Evolutionary conservation across 106 monocot genomes (phyloP).

Genomic region (Allium sativum): DNA sequence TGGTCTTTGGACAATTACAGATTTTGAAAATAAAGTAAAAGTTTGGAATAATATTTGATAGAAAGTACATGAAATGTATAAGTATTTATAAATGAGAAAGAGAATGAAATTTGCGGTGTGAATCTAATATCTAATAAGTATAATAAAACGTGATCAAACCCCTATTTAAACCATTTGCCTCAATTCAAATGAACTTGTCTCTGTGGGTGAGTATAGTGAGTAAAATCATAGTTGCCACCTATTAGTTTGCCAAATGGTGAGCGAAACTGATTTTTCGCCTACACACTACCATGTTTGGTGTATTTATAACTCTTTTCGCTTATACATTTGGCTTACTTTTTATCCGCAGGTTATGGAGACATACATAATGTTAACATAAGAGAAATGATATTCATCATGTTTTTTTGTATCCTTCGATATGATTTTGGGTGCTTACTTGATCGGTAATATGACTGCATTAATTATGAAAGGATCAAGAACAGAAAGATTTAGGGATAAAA

Average conservation of each 20-base stretch:
- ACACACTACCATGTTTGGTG: not conserved
- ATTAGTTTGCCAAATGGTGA: too few species aligned
- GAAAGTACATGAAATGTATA: too few species aligned
- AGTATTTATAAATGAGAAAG: too few species aligned
- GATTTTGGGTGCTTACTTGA: conserved; percentile 90
- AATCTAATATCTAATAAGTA: too few species aligned
- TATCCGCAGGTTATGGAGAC: conserved; percentile 79
- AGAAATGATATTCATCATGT: conserved; percentile 93
- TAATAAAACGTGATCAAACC: too few species aligned
- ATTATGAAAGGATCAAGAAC: conserved; percentile 97
- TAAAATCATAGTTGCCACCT: not conserved
- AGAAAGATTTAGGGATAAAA: conserved; percentile 86
- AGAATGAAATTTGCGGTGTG: too few species aligned
- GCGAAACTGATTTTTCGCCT: not conserved
- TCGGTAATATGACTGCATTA: conserved; percentile 92
- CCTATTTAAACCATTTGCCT: too few species aligned
- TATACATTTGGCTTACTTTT: not conserved
- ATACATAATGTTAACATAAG: conserved; percentile 83
- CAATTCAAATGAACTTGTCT: too few species aligned
- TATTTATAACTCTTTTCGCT: not conserved
- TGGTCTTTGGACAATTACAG: too few species aligned
- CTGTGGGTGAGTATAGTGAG: not conserved
- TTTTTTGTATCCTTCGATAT: conserved; percentile 92
- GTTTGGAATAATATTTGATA: too few species aligned
- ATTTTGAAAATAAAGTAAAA: too few species aligned